phyloP scores from a whole-genome alignment of 2,329 filamentous ascomycete genomes.

The Ceratocystis diversiconidia region DNA sequence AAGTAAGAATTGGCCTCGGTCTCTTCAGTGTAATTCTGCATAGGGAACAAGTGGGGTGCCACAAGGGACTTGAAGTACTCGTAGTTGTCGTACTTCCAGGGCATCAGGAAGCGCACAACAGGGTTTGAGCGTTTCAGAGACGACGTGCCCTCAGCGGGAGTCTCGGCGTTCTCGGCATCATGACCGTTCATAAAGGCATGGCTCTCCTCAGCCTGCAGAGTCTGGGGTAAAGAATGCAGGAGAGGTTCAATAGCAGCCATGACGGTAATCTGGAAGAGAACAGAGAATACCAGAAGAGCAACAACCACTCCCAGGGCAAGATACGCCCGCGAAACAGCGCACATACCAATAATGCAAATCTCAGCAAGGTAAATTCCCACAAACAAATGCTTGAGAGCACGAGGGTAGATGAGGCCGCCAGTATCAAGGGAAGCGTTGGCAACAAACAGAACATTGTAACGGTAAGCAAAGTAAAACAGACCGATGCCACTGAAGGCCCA shows the following conservation, averaged over 20 bases:
- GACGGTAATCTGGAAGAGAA: slow-evolving; percentile 62
- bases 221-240: slow-evolving; percentile 56
- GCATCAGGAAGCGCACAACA: slow-evolving; percentile 40
- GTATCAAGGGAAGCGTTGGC: slow-evolving; percentile 70
- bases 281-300: slow-evolving; percentile 58
- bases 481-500: slow-evolving; percentile 66
- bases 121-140: slow-evolving; percentile 9
- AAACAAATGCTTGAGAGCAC: slow-evolving; percentile 74
- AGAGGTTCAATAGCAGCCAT: slow-evolving; percentile 57
- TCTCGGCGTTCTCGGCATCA: slow-evolving; percentile 19
- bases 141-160: slow-evolving; percentile 20
- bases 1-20: slow-evolving; percentile 55
- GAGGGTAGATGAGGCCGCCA: slow-evolving; percentile 74
- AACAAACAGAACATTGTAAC: slow-evolving; percentile 77
- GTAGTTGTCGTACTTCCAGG: slow-evolving; percentile 64
- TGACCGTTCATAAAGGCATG: slow-evolving; percentile 27
- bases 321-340: slow-evolving; percentile 50
- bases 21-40: slow-evolving; percentile 28
- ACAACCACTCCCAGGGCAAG: slow-evolving; percentile 65
- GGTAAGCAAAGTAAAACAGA: slow-evolving; percentile 71
- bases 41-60: slow-evolving; percentile 36
- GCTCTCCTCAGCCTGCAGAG: slow-evolving; percentile 32
- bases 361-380: slow-evolving; percentile 69
- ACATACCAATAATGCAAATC: slow-evolving; percentile 67
- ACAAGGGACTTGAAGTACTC: slow-evolving; percentile 53